Conservation (phyloP, 805 yeast species). For the Metschnikowia amazonensis region DNA sequence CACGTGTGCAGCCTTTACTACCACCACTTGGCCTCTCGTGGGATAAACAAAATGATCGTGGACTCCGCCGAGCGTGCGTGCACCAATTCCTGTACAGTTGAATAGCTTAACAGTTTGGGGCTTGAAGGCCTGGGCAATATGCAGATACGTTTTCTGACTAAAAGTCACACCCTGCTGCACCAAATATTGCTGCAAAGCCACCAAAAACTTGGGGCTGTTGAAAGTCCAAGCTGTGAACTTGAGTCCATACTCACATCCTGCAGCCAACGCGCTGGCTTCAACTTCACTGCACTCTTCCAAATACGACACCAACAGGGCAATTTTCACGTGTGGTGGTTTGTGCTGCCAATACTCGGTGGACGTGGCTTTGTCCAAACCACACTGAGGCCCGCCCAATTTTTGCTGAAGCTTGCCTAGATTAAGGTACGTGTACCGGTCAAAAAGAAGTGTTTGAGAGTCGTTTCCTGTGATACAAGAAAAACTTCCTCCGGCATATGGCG, state of each 20-base stretch:
- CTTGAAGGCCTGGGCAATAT: slow-evolving; percentile 53
- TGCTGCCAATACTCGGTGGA: slow-evolving; percentile 59
- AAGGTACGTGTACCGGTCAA: slow-evolving; percentile 56
- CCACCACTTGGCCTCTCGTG: slow-evolving; percentile 76
- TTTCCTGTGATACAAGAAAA: slow-evolving; percentile 51
- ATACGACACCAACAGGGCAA: slow-evolving; percentile 46
- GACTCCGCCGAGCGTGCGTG: slow-evolving; percentile 61
- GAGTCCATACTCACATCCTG: slow-evolving; percentile 55
- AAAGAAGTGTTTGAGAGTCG: slow-evolving; percentile 41
- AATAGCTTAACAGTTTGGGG: slow-evolving; percentile 46
- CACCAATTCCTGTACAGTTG: slow-evolving; percentile 78
- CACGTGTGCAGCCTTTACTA: slow-evolving; percentile 66
- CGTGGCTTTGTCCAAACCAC: slow-evolving; percentile 54
- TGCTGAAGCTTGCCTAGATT: slow-evolving; percentile 42
- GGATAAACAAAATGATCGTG: slow-evolving; percentile 61
- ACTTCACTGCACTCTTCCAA: slow-evolving; percentile 44
- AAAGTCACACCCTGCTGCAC: slow-evolving; percentile 49
- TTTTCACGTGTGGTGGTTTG: slow-evolving; percentile 43
- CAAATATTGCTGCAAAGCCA: slow-evolving; percentile 44
- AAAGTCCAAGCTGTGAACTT: slow-evolving; percentile 61
- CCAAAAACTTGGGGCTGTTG: slow-evolving; percentile 63
- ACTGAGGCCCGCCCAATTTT: slow-evolving; percentile 46
- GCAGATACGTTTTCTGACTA: slow-evolving; percentile 42
- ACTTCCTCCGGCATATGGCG: slow-evolving; percentile 67
- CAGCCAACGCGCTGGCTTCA: slow-evolving; percentile 39